Percentiles rank a stretch among this genome's conserved stretches.
Evolutionary conservation across 495 filamentous ascomycete species (phyloP).

Genomic region (Talaromyces nanjingensis): DNA sequence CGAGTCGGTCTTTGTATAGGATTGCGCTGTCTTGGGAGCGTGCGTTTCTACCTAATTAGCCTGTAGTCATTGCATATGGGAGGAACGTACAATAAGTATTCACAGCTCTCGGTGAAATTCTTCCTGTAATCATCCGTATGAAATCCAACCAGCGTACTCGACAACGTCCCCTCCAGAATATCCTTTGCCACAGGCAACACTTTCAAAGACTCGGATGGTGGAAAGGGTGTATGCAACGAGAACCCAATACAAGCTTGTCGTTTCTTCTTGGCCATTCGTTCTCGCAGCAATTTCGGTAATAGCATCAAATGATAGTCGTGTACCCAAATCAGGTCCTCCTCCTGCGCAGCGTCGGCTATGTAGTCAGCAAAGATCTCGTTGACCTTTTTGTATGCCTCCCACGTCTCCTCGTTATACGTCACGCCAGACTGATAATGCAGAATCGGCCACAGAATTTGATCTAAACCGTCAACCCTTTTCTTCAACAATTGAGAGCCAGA

Average conservation of each 20-base stretch:
- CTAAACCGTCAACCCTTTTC: conserved; percentile 32
- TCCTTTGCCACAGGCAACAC: conserved; percentile 83
- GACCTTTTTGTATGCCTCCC: conserved; percentile 80
- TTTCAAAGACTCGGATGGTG: conserved; percentile 84
- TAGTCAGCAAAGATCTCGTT: conserved; percentile 80
- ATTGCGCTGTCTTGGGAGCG: conserved; percentile 64
- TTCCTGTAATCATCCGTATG: conserved; percentile 92
- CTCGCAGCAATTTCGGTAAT: conserved; percentile 75
- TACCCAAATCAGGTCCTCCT: conserved; percentile 86
- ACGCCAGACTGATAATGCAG: conserved; percentile 95
- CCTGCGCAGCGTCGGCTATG: conserved; percentile 62
- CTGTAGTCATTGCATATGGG: conserved; percentile 9
- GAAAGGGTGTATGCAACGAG: conserved; percentile 93
- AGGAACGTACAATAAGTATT: conserved; percentile 62
- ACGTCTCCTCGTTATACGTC: conserved; percentile 77
- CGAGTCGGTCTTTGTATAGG: conserved; percentile 64
- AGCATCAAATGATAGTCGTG: conserved; percentile 98
- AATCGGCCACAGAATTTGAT: conserved; percentile 91
- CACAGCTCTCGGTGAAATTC: conserved; percentile 83
- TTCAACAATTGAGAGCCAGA: not conserved
- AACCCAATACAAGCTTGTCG: conserved; percentile 88
- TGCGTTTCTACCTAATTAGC: conserved; percentile 13
- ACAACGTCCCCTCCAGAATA: conserved; percentile 69
- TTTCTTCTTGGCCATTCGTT: conserved; percentile 57
- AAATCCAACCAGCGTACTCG: conserved; percentile 86